Base-by-base conservation (phyloP, 176 grass and related monocot species). In the Aegilops longissima region DNA sequence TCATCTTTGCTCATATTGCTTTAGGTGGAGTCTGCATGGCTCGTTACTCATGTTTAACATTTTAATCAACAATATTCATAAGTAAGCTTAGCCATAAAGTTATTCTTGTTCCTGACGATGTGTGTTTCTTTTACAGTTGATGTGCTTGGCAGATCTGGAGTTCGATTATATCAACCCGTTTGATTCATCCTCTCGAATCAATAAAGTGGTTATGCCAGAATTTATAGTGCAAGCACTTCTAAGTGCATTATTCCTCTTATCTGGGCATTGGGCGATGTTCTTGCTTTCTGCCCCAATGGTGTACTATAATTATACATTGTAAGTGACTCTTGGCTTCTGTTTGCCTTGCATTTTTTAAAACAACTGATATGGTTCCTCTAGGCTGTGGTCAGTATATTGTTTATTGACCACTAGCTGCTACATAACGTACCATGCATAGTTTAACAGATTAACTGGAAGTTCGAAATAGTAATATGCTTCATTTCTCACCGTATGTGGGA, bases 101-200 rank as follows among this genome's bases (percentile, higher is more conserved):
- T n/a, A 11, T 83, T 78, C 12, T 14, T 17, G 16, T 83, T 81
- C 5, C 21, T 89, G 40, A 82, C 27, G 63, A 51, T 92, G 47
- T 54, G 44, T 30, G 3, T 66, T 72, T 62, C 25, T 17, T 74
- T 88, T 87, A 82, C 86, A 98, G 97, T 38, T 98, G 16, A 96
- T 94, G 94, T 94, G 92, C 82, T 90, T 98, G 88, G 92, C 97
- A 44, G 94, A 98, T 85, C 92, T 98, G 31, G 97, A 98, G 80
- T 98, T 98, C 23, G 97, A 98, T 47, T 95, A 98, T 85, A 98
- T 98, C 88, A 98, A 98, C 38, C 92, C 92, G 1, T 98, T 93
- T 70, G 97, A 98, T 87, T 94, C 92, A 23, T 86, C 97, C 4
- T 94, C 90, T 36, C 84, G 90, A 45, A 98, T 98, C 91, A 98